A percentile compares a stretch with the other conserved stretches of the same genome.
phyloP scores from a whole-genome alignment of 371 early-diverging fungal genomes.

The Synchytrium microbalum region DNA sequence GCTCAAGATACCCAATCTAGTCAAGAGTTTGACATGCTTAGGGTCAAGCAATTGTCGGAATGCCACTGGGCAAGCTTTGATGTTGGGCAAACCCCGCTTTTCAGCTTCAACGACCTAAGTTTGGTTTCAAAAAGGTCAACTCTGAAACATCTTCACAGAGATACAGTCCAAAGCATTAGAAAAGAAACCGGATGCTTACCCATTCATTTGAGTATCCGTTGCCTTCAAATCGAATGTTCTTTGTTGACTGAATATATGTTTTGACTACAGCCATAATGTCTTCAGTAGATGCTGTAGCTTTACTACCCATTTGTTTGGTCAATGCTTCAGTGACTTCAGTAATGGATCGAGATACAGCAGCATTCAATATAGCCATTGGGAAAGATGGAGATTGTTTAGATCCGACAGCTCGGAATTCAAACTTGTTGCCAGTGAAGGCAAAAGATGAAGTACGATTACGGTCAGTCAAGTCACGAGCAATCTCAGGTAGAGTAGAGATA shows the following conservation, averaged over 20 bases:
- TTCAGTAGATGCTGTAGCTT: conserved; percentile 67
- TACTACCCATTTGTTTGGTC: conserved; percentile 64
- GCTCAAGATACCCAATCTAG: conserved; percentile 74
- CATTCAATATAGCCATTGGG: conserved; percentile 87
- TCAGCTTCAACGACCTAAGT: conserved; percentile 49
- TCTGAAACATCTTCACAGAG: too few relatives aligned
- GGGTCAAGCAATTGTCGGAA: conserved; percentile 68
- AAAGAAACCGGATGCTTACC: too few relatives aligned
- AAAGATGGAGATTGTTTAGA: conserved; percentile 95
- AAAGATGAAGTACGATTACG: conserved; percentile 98
- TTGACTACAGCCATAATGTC: conserved; percentile 84
- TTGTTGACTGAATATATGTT: conserved; percentile 69
- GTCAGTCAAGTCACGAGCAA: conserved; percentile 93
- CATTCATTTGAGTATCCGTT: conserved; percentile 78
- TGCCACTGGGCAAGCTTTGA: conserved; percentile 78
- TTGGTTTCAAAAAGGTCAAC: too few relatives aligned
- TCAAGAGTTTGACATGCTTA: conserved; percentile 67
- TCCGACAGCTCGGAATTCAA: conserved; percentile 98
- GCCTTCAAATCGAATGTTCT: conserved; percentile 91
- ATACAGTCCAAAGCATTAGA: too few relatives aligned
- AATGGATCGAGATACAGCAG: conserved; percentile 82
- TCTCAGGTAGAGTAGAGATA: conserved; percentile 83
- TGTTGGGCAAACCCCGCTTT: conserved; percentile 87
- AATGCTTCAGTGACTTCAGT: conserved; percentile 65
- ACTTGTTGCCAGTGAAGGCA: conserved; percentile 99